A percentile compares a stretch with the other conserved stretches of the same genome.
Conservation (phyloP, 441 rosid genomes). For the Eugenia klotzschiana region DNA sequence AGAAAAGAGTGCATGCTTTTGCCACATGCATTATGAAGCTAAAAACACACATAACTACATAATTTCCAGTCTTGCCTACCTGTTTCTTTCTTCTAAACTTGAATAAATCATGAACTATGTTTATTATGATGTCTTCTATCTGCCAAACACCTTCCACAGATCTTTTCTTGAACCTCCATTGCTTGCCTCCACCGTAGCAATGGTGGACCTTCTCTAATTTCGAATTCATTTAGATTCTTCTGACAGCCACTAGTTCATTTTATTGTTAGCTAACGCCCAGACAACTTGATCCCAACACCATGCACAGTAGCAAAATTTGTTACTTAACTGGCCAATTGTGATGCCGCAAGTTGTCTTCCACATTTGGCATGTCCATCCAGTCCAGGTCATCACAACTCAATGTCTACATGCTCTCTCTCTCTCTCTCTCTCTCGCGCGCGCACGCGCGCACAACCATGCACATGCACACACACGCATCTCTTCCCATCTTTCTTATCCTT, state of each 20-base stretch:
- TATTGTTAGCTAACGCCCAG: neutral
- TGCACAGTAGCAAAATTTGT: neutral
- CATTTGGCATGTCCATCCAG: neutral
- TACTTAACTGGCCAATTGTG: neutral
- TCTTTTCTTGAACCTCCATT: neutral
- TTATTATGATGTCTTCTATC: neutral
- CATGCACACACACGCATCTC: neutral
- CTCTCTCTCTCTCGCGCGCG: neutral
- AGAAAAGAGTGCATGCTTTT: neutral
- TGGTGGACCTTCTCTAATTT: neutral
- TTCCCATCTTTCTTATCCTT: neutral
- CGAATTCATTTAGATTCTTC: neutral
- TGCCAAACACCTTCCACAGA: neutral
- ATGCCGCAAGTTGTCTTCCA: neutral
- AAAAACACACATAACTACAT: neutral
- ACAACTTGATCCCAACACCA: neutral
- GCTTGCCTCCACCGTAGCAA: neutral
- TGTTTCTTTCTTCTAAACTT: neutral
- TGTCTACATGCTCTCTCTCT: neutral
- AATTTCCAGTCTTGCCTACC: neutral
- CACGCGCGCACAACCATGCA: no score
- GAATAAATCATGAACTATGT: neutral
- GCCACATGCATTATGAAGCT: neutral
- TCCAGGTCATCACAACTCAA: neutral
- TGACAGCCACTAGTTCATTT: neutral